Percentiles rank a stretch among this genome's conserved stretches.
These are phyloP conservation scores for Diaporthe caulivora DNA, from an alignment of 2,329 filamentous ascomycete species.

Conservation along the genomic window DNA sequence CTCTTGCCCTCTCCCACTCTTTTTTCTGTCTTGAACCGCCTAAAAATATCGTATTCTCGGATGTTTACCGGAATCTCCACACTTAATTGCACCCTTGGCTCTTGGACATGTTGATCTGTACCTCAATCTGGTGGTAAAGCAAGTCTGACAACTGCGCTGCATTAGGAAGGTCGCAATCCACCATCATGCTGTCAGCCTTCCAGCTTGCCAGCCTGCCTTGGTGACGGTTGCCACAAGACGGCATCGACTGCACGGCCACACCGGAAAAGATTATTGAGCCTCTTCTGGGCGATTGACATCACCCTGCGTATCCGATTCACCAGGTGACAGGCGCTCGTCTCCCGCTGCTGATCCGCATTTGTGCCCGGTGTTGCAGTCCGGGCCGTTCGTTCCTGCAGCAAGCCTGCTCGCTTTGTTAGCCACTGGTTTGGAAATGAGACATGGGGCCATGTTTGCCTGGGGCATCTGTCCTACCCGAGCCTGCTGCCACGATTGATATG, in stretches of 20 bases:
- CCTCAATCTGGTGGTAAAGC: not conserved
- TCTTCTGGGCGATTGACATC: conserved; percentile 4
- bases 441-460: not conserved
- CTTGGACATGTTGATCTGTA: not conserved
- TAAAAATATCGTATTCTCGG: conserved; percentile 21
- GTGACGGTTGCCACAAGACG: not conserved
- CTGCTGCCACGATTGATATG: not conserved
- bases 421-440: not conserved
- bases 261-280: conserved; percentile 3
- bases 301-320: not conserved
- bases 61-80: not conserved
- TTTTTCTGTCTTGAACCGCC: not conserved
- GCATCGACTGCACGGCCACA: not conserved
- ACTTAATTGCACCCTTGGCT: not conserved
- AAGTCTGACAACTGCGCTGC: not conserved
- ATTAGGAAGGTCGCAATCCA: not conserved
- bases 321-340: not conserved
- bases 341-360: not conserved
- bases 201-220: not conserved
- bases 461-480: not conserved
- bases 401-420: conserved; percentile 1
- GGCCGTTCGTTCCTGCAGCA: not conserved
- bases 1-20: too few species aligned
- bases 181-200: not conserved
- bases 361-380: not conserved